Percentiles rank a stretch among this genome's conserved stretches.
These are phyloP conservation scores for Talaromyces sp. DNA, from an alignment of 2,329 filamentous ascomycete genomes.

Conservation along the genomic window DNA sequence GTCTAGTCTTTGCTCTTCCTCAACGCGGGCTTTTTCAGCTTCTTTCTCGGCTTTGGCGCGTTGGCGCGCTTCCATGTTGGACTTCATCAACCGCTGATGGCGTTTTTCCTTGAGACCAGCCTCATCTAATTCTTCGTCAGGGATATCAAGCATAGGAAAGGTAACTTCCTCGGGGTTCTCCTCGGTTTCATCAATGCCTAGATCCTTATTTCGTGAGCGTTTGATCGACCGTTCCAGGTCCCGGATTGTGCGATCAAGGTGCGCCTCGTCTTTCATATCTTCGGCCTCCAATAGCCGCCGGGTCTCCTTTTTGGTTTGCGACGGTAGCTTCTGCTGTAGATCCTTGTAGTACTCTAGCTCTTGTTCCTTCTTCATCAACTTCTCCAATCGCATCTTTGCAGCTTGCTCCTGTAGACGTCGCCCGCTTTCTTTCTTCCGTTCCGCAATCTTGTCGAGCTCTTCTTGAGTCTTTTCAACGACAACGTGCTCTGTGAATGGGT, in stretches of 20 bases:
- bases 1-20: conserved; percentile 79
- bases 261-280: conserved; percentile 85
- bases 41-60: conserved; percentile 97
- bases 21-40: conserved; percentile 77
- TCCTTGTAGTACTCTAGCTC: conserved; percentile 92
- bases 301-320: conserved; percentile 85
- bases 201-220: conserved; percentile 86
- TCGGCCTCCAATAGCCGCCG: conserved; percentile 82
- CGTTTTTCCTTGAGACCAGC: conserved; percentile 87
- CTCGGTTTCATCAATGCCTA: conserved; percentile 77
- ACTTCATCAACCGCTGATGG: conserved; percentile 88
- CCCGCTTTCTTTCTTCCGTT: conserved; percentile 92
- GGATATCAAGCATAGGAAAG: conserved; percentile 82
- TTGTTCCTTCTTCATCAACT: conserved; percentile 91
- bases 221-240: conserved; percentile 89
- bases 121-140: conserved; percentile 91
- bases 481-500: conserved; percentile 88
- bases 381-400: conserved; percentile 94
- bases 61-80: conserved; percentile 86
- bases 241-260: conserved; percentile 77
- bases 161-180: conserved; percentile 74
- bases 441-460: conserved; percentile 82
- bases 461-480: conserved; percentile 90
- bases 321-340: conserved; percentile 67
- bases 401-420: conserved; percentile 90